Evolutionary conservation across 116 monocot species (phyloP).

Genomic region (Cymodocea nodosa): DNA sequence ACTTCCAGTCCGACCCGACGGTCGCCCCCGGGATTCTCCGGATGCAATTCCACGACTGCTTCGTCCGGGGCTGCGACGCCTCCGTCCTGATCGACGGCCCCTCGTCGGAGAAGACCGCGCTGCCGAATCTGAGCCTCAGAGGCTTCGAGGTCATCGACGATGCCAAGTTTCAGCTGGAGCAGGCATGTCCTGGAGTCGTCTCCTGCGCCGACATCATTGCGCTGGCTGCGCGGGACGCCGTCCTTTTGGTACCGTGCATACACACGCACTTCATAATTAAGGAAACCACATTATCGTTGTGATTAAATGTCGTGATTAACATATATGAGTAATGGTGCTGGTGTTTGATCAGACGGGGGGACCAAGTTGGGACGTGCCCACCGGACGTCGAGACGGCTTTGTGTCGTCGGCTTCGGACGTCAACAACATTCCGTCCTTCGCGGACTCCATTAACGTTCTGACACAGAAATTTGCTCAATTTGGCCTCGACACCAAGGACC

Average conservation of each 20-base stretch:
- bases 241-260: conserved; percentile 26
- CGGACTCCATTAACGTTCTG: conserved; percentile 49
- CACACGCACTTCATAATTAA: too few species aligned
- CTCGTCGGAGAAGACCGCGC: conserved; percentile 12
- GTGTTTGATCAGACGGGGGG: conserved; percentile 22
- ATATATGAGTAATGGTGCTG: not conserved
- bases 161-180: conserved; percentile 16
- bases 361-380: conserved; percentile 38
- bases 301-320: too few species aligned
- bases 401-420: conserved; percentile 40
- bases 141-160: conserved; percentile 25
- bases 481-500: conserved; percentile 45
- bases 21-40: conserved; percentile 39
- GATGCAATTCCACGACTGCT: conserved; percentile 25
- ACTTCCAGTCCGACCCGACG: conserved; percentile 7
- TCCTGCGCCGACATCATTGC: conserved; percentile 28
- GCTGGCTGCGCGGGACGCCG: conserved; percentile 45
- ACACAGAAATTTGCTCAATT: conserved; percentile 54
- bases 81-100: conserved; percentile 36
- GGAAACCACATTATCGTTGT: too few species aligned
- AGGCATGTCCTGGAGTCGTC: conserved; percentile 15
- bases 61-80: conserved; percentile 63
- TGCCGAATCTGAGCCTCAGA: conserved; percentile 9
- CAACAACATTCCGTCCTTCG: conserved; percentile 37
- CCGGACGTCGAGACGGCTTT: conserved; percentile 47